Conservation (phyloP, 2,329 filamentous ascomycete species). For the Cladosporium sp. region DNA sequence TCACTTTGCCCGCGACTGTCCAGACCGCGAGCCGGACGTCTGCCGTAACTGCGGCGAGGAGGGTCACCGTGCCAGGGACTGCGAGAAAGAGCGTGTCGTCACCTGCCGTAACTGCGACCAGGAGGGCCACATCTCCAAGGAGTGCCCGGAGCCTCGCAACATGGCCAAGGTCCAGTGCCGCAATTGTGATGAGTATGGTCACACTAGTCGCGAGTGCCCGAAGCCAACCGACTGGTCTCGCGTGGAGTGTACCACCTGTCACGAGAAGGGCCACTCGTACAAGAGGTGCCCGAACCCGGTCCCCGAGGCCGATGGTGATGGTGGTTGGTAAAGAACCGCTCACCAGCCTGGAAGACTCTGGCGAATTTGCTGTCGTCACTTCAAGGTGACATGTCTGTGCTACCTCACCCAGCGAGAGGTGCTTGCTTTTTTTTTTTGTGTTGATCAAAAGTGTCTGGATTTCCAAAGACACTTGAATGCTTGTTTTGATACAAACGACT, state of each 20-base stretch:
- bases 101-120: conserved; percentile 34
- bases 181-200: conserved; percentile 39
- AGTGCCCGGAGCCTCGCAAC: conserved; percentile 60
- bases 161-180: conserved; percentile 44
- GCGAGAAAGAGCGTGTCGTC: conserved; percentile 30
- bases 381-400: too few species aligned
- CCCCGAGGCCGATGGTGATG: conserved; percentile 11
- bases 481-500: not conserved
- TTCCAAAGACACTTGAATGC: not conserved
- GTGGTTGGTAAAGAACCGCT: not conserved
- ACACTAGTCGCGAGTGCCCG: conserved; percentile 22
- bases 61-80: conserved; percentile 30
- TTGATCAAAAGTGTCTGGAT: too few species aligned
- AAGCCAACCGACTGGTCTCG: conserved; percentile 34
- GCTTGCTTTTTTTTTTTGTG: too few species aligned
- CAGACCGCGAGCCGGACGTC: conserved; percentile 22
- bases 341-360: not conserved
- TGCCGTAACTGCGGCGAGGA: conserved; percentile 34
- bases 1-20: conserved; percentile 34
- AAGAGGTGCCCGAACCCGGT: conserved; percentile 24
- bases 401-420: too few species aligned
- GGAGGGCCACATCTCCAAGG: conserved; percentile 57
- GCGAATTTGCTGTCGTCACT: too few species aligned
- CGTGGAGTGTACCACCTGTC: conserved; percentile 45
- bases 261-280: conserved; percentile 25